A percentile compares a stretch with the other conserved stretches of the same genome.
These are phyloP conservation scores for Yamadazyma atmosphaerica DNA, from an alignment of 1,139 yeast genomes.

Conservation along the genomic window DNA sequence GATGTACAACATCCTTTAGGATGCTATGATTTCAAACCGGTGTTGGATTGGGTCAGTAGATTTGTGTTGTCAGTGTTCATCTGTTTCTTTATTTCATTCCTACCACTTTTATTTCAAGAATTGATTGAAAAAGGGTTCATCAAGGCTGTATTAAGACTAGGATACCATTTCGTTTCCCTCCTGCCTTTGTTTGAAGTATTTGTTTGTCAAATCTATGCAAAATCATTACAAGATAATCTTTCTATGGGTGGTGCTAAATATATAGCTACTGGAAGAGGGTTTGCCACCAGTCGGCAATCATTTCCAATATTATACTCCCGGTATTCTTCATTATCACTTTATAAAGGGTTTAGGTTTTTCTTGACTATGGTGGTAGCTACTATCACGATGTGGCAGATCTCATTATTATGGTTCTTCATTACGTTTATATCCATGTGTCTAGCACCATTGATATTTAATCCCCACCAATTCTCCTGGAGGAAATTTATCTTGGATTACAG, in stretches of 20 bases:
- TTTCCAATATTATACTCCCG: conserved; percentile 62
- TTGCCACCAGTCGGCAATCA: conserved; percentile 69
- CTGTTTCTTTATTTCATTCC: conserved; percentile 79
- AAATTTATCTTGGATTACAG: conserved; percentile 77
- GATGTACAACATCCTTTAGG: conserved; percentile 68
- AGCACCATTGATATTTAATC: conserved; percentile 82
- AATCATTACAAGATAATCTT: conserved; percentile 65
- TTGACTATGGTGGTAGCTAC: conserved; percentile 64
- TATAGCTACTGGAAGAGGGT: conserved; percentile 83
- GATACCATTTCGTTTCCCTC: conserved; percentile 65
- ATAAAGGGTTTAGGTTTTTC: conserved; percentile 61
- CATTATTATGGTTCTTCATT: conserved; percentile 83
- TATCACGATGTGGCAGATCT: conserved; percentile 70
- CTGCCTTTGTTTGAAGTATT: conserved; percentile 88
- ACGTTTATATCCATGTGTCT: conserved; percentile 70
- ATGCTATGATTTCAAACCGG: conserved; percentile 73
- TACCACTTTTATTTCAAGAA: conserved; percentile 80
- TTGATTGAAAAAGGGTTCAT: conserved; percentile 72
- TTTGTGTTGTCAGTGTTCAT: conserved; percentile 81
- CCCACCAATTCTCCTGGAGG: conserved; percentile 73
- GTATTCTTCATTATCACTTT: conserved; percentile 64
- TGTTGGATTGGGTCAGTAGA: conserved; percentile 75
- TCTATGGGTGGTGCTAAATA: conserved; percentile 83
- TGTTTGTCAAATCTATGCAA: conserved; percentile 81
- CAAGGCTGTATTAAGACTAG: conserved; percentile 59